A percentile compares a stretch with the other conserved stretches of the same genome.
These are phyloP conservation scores for Komagataella mondaviorum DNA, from an alignment of 805 yeast genomes.

Conservation along the genomic window DNA sequence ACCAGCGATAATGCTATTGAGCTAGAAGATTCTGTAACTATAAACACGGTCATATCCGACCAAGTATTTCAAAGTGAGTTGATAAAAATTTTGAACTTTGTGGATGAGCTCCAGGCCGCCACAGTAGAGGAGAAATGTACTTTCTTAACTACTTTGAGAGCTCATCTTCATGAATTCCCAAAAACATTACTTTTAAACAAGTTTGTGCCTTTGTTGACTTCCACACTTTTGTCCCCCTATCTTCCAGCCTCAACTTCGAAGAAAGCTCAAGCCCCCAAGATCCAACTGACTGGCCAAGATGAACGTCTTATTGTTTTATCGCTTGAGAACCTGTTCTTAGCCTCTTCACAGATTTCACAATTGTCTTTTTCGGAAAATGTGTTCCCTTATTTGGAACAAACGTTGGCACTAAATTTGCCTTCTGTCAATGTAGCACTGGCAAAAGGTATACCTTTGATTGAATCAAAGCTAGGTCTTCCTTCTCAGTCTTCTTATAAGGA, in stretches of 20 bases:
- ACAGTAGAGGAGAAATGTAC: constrained; percentile 49
- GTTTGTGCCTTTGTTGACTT: constrained; percentile 56
- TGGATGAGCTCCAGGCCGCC: constrained; percentile 77
- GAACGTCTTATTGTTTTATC: constrained; percentile 28
- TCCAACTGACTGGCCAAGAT: constrained; percentile 12
- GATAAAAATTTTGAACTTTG: constrained; percentile 63
- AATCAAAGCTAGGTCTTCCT: constrained; percentile 14
- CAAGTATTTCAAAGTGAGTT: constrained; percentile 73
- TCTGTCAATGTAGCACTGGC: constrained; percentile 17
- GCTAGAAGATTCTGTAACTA: constrained; percentile 21
- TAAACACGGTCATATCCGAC: constrained; percentile 59
- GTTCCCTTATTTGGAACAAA: constrained; percentile 27
- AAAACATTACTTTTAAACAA: constrained; percentile 46
- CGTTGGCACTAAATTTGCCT: constrained; percentile 12
- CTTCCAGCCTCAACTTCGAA: constrained; percentile 15
- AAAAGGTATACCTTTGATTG: constrained; percentile 13
- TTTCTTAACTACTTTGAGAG: constrained; percentile 53
- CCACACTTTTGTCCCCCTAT: constrained; percentile 24
- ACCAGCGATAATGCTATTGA: constrained; percentile 7
- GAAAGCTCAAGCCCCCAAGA: constrained; percentile 2
- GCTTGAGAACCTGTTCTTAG: constrained; percentile 40
- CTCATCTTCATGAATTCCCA: constrained; percentile 45
- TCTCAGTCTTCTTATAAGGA: constrained; percentile 9
- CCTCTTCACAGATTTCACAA: constrained; percentile 58
- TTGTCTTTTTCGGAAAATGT: constrained; percentile 66